Base-by-base conservation (phyloP, 2,329 filamentous ascomycete species). In the Ceratocystis lukuohia region DNA sequence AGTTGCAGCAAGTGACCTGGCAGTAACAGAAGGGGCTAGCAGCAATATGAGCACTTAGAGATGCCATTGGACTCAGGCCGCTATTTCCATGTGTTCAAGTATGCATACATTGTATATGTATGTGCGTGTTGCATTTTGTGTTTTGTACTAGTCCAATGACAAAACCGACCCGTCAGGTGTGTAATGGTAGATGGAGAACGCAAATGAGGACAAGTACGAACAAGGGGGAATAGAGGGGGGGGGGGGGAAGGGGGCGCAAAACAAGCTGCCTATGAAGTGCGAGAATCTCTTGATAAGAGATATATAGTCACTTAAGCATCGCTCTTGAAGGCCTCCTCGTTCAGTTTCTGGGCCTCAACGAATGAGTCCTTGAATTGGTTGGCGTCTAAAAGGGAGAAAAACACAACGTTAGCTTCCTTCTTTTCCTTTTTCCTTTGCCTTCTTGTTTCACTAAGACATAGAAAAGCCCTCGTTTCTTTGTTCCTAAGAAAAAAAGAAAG, bases 351-450 rank as follows among this genome's bases (percentile, higher is more conserved):
- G 65, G 94, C 93, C 82, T 95, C 91, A 80, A 96, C 86, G 81
- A 97, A 97, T 67, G 91, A 87, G 71, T 97, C 93, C 84, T 96
- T 97, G 86, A 99, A 97, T 69, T 86, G 81, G 78, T 96, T 96
- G 81, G 94, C 94, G 74, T 97, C 91, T 96, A 70, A 20, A 22
- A 17, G 22, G 20, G 30, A 63, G 48, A 17, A 15, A 30, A 70
- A 22, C 61, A 62, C n/a, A 17, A 15, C 17, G 50, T 56, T 48
- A 33, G 12, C 5, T 12, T 71, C 77, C 71, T 41, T 22, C 30
- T 17, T 22, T 20, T 30, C 71, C 61, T 53, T 57, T 63, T 20
- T 30, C 71, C 62, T 56, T 57, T 63, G 37, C 28, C 41, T 30
- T 41, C 28, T 15, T n/a, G 7, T 12, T 48, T 17, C 7, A 48